A percentile compares a stretch with the other conserved stretches of the same genome.
These are phyloP conservation scores for Maudiozyma saulgeensis DNA, from an alignment of 805 yeast species.

Conservation along the genomic window DNA sequence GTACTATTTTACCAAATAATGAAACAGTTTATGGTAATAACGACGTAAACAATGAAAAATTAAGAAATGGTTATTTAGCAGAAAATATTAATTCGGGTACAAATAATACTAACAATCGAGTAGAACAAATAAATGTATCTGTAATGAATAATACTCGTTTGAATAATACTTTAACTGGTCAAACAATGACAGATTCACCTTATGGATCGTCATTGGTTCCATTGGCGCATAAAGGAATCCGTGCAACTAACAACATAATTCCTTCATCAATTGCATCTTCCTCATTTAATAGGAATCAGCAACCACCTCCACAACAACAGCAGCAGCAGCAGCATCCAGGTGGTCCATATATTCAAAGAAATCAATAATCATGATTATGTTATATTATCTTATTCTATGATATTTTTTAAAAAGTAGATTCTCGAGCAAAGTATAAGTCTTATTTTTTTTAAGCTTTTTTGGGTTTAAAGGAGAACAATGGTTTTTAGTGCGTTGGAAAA, in stretches of 20 bases:
- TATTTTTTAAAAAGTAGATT: background rate
- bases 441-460: background rate
- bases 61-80: background rate
- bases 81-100: background rate
- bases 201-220: background rate
- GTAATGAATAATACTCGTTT: background rate
- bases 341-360: background rate
- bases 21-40: background rate
- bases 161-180: background rate
- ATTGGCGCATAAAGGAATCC: background rate
- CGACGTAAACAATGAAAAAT: background rate
- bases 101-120: background rate
- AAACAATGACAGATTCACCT: background rate
- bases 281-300: background rate
- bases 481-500: background rate
- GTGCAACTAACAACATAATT: background rate
- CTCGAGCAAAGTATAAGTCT: background rate
- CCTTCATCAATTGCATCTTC: background rate
- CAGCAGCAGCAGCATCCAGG: background rate
- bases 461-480: background rate
- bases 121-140: background rate
- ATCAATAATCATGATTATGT: background rate
- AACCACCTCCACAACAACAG: background rate
- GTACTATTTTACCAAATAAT: background rate
- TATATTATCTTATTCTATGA: background rate